A percentile compares a stretch with the other conserved stretches of the same genome.
Conservation (phyloP, 73 alveolate species). For the Blepharisma stoltei region DNA sequence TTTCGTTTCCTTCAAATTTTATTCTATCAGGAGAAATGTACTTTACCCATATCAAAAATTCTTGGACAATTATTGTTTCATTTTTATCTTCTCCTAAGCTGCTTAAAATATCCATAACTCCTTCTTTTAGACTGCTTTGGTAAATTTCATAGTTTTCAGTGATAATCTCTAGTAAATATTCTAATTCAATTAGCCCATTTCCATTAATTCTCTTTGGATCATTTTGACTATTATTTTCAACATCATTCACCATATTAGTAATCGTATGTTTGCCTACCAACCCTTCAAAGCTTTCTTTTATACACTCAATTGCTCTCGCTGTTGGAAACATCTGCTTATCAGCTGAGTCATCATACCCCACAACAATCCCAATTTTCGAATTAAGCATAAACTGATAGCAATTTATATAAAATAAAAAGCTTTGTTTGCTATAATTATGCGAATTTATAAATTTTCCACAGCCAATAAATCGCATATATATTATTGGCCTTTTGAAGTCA, state of each 20-base stretch:
- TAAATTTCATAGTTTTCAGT: conserved; percentile 1
- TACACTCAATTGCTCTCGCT: conserved; percentile 9
- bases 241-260: not conserved
- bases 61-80: not conserved
- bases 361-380: not conserved
- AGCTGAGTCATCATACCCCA: conserved; percentile 10
- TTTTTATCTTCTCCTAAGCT: not conserved
- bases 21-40: conserved; percentile 14
- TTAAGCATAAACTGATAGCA: not conserved
- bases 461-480: not conserved
- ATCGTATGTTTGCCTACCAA: not conserved
- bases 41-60: not conserved
- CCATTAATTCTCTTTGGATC: not conserved
- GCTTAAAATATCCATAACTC: not conserved
- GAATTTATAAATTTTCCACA: not conserved
- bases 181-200: conserved; percentile 4
- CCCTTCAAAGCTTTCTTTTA: conserved; percentile 20
- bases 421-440: not conserved
- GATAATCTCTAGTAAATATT: not conserved
- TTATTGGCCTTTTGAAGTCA: not conserved
- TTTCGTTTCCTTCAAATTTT: not conserved
- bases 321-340: conserved; percentile 25
- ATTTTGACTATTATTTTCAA: not conserved
- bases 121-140: not conserved
- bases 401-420: conserved; percentile 11